These are phyloP conservation scores for Dactylellina leptospora DNA, from an alignment of 2,329 filamentous ascomycete species.

Conservation along the genomic window DNA sequence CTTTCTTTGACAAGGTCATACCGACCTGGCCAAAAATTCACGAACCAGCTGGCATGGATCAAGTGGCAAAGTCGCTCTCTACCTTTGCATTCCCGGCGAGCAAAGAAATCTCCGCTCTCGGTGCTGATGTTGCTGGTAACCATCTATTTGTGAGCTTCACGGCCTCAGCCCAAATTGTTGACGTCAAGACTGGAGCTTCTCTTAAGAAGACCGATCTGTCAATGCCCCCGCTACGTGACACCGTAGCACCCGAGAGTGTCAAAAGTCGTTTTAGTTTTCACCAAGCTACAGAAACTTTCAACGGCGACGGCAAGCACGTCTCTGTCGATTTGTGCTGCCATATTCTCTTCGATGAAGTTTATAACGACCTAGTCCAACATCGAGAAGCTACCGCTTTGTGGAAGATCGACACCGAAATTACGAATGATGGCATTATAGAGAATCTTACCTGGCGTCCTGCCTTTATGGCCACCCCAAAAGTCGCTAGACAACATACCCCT, in stretches of 20 bases:
- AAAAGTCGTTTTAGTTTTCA: constrained; percentile 30
- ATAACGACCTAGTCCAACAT: constrained; percentile 44
- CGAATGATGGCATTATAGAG: constrained; percentile 14
- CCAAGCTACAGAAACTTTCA: constrained; percentile 24
- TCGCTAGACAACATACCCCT: constrained; percentile 31
- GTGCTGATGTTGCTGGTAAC: constrained; percentile 34
- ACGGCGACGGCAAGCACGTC: constrained; percentile 16
- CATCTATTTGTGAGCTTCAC: constrained; percentile 45
- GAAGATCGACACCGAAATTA: constrained; percentile 34
- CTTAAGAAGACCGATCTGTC: constrained; percentile 46
- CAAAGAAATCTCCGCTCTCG: constrained; percentile 39
- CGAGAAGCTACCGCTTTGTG: constrained; percentile 42
- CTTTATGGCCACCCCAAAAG: constrained; percentile 45
- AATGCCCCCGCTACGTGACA: constrained; percentile 39
- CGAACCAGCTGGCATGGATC: constrained; percentile 19
- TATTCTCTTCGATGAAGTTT: constrained; percentile 44
- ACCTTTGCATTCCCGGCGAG: constrained; percentile 31
- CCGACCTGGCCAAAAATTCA: constrained; percentile 38
- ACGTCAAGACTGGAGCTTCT: constrained; percentile 35
- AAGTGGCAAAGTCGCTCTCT: constrained; percentile 8
- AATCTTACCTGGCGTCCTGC: constrained; percentile 38
- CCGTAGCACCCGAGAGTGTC: constrained; percentile 19
- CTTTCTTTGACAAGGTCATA: constrained; percentile 38
- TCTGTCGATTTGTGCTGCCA: constrained; percentile 39
- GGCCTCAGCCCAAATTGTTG: constrained; percentile 32